Evolutionary conservation across 805 yeast genomes (phyloP), one percentile per base, ranked within the genome.

Genomic region (Wickerhamiella allomyrinae): DNA sequence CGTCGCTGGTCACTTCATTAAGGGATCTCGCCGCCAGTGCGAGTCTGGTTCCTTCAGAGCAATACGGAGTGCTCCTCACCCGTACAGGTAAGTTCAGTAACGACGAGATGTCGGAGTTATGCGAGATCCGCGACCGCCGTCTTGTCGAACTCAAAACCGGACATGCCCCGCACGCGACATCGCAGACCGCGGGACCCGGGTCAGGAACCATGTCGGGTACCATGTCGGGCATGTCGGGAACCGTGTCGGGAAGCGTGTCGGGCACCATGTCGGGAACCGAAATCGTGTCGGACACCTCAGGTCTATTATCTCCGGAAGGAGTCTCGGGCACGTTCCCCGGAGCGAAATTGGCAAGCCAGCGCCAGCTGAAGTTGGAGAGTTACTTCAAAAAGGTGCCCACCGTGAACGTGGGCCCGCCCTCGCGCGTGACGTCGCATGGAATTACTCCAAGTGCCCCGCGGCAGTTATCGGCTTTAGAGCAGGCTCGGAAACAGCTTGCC

Each of bases 21-120:
- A 20, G n/a, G 8, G 24, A 20, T 13, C 24, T 34, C 4, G 23
- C 37, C 4, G 19, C 11, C 11, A 34, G 37, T 10, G 11, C 17
- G 7, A 34, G 23, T 20, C 22, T 34, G 23, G 13, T 34, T 14
- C 20, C 23, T 3, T n/a, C 25, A 4, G 37, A 34, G 5, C 15
- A 34, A 17, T 34, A 34, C 14, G 37, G 23, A 5, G 37, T 13
- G 23, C 13, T 34, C 25, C 17, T 34, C 14, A 44, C 45, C 1
- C 39, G 37, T 37, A 33, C 43, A n/a, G 42, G 49, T 36, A 11
- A 41, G 17, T 40, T 46, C 19, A 24, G 46, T 15, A 38, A 43
- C 14, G 48, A 45, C 19, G 53, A 51, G 24, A 41, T 51, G n/a
- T 13, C 17, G 4, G 21, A 34, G 4, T 17, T 34, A 2, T n/a